Percentiles rank a stretch among this genome's conserved stretches.
These are phyloP conservation scores for Cladophialophora carrionii DNA, from an alignment of 2,329 filamentous ascomycete genomes.

Conservation along the genomic window DNA sequence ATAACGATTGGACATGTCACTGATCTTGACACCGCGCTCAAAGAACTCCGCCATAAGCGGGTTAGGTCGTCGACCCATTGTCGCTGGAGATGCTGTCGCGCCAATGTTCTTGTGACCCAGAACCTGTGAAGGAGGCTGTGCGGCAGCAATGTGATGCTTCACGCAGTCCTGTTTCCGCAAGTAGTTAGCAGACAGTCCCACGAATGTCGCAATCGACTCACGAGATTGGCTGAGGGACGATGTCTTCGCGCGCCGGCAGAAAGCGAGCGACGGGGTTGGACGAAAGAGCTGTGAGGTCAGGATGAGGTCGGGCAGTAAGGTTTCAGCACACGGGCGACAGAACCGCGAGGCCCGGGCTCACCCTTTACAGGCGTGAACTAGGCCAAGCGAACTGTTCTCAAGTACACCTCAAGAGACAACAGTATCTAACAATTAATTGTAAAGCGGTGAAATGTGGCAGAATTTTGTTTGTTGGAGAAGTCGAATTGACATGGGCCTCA, in stretches of 20 bases:
- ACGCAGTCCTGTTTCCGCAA: slow-evolving; percentile 4
- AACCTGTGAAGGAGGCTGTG: neutral
- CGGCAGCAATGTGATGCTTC: neutral
- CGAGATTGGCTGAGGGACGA: slow-evolving; percentile 14
- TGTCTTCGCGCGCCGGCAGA: slow-evolving; percentile 12
- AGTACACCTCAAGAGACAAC: neutral
- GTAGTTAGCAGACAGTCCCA: slow-evolving; percentile 21
- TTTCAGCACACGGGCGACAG: neutral
- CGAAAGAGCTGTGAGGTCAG: neutral
- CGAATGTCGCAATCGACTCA: slow-evolving; percentile 15
- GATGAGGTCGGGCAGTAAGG: slow-evolving; percentile 10
- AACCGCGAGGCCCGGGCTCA: neutral
- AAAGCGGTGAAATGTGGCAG: neutral
- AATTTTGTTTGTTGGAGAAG: neutral
- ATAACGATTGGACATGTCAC: slow-evolving; percentile 89
- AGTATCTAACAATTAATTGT: neutral
- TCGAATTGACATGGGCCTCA: neutral
- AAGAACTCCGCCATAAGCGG: slow-evolving; percentile 86
- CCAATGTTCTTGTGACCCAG: neutral
- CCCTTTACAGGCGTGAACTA: neutral
- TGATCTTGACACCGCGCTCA: slow-evolving; percentile 79
- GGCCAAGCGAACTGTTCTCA: neutral
- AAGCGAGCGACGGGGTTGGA: slow-evolving; percentile 7
- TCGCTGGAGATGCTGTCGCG: slow-evolving; percentile 33
- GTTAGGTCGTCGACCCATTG: slow-evolving; percentile 83